These are phyloP conservation scores for Parafenestella ontariensis DNA, from an alignment of 2,329 filamentous ascomycete species.

Conservation along the genomic window DNA sequence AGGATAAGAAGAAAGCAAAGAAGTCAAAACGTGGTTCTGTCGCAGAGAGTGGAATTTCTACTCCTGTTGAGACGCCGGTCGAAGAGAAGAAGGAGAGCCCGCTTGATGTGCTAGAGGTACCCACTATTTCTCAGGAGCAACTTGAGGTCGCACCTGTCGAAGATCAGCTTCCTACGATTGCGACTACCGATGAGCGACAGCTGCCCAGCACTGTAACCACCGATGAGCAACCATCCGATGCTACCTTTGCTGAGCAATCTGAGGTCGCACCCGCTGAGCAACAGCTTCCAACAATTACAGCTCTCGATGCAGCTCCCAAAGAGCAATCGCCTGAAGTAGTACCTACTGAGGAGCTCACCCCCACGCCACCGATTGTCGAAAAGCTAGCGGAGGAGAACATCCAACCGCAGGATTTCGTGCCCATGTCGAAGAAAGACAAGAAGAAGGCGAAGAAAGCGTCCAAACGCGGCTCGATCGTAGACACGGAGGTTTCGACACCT, in stretches of 20 bases:
- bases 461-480: constrained; percentile 21
- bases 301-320: not conserved
- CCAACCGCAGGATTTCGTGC: constrained; percentile 11
- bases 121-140: constrained; percentile 2
- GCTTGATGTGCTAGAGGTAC: not conserved
- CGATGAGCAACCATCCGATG: too few relatives aligned
- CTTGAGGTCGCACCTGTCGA: not conserved
- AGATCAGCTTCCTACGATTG: not conserved
- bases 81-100: constrained; percentile 9
- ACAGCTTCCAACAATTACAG: not conserved
- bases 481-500: constrained; percentile 9
- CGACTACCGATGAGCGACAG: not conserved
- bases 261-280: not conserved
- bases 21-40: constrained; percentile 17
- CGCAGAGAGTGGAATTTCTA: constrained; percentile 5
- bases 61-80: constrained; percentile 7
- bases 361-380: not conserved
- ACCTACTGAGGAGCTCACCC: not conserved
- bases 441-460: constrained; percentile 18
- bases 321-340: not conserved
- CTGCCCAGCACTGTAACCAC: too few relatives aligned
- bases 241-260: too few relatives aligned
- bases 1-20: constrained; percentile 21
- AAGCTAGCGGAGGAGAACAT: not conserved
- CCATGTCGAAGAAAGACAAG: constrained; percentile 26